phyloP scores from a whole-genome alignment of 129 eudicot species.

The Chrysanthemum lavandulifolium region DNA sequence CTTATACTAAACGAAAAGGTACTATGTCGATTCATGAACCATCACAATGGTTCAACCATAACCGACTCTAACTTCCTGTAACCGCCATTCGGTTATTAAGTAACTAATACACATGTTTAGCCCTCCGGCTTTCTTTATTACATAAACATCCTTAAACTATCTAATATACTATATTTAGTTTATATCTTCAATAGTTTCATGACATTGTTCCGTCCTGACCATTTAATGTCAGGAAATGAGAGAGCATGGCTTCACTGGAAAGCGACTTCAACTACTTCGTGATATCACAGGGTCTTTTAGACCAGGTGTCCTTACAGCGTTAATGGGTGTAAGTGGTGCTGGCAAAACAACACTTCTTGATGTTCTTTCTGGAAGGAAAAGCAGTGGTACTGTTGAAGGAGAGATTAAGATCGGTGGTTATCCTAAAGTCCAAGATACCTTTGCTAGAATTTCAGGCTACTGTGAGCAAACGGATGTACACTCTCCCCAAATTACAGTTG shows the following conservation, averaged over 20 bases:
- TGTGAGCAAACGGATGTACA: slow-evolving; percentile 88
- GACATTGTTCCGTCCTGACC: background rate
- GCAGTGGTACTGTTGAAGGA: slow-evolving; percentile 62
- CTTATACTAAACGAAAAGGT: no score
- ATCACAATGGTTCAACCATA: no score
- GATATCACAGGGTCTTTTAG: slow-evolving; percentile 70
- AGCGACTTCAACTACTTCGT: slow-evolving; percentile 59
- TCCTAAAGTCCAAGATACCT: slow-evolving; percentile 75
- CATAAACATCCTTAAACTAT: no score
- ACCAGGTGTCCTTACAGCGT: slow-evolving; percentile 85
- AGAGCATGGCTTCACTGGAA: slow-evolving; percentile 56
- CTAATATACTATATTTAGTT: no score
- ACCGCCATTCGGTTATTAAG: no score
- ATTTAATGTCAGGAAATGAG: slow-evolving; percentile 57
- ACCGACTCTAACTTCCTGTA: no score
- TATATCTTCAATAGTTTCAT: no score
- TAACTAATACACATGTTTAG: no score
- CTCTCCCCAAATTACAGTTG: slow-evolving; percentile 78
- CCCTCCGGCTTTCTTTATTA: no score
- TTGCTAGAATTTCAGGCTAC: slow-evolving; percentile 76
- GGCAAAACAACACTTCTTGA: slow-evolving; percentile 94
- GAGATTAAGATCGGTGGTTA: slow-evolving; percentile 63
- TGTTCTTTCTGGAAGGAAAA: slow-evolving; percentile 86
- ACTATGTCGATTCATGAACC: no score
- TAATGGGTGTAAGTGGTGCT: slow-evolving; percentile 92